These are phyloP conservation scores for Capillidium rhysosporum DNA, from an alignment of 371 early-diverging fungal species.

Conservation along the genomic window DNA sequence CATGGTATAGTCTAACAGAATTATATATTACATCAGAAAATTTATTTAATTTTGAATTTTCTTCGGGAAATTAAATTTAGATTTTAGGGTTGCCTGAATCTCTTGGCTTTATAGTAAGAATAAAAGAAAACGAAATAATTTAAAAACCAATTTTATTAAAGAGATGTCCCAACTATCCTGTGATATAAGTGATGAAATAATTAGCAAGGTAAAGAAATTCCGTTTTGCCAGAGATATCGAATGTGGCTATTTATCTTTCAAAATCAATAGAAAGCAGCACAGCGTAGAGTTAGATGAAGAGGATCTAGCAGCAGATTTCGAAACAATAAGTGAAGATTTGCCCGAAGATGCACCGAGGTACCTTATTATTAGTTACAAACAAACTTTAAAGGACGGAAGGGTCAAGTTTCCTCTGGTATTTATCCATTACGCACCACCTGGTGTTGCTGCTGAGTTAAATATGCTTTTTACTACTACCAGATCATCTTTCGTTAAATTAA, in stretches of 20 bases:
- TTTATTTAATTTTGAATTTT: too few relatives aligned
- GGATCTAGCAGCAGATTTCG: neutral
- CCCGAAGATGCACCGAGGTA: slow-evolving; percentile 5
- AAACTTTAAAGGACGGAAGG: slow-evolving; percentile 1
- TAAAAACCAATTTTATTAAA: too few relatives aligned
- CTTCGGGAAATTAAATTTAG: too few relatives aligned
- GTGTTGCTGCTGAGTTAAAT: slow-evolving; percentile 2
- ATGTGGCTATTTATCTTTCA: neutral
- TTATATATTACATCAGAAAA: too few relatives aligned
- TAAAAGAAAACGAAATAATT: too few relatives aligned
- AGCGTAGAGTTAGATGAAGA: neutral
- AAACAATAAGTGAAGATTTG: slow-evolving; percentile 1
- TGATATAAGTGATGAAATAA: neutral
- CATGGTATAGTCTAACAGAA: too few relatives aligned
- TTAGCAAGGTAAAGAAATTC: neutral
- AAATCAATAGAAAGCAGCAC: neutral
- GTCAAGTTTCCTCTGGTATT: slow-evolving; percentile 6
- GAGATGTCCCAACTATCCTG: neutral
- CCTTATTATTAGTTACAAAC: neutral
- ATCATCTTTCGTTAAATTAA: neutral
- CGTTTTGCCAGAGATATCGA: slow-evolving; percentile 5
- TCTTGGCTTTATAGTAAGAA: too few relatives aligned
- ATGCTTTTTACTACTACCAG: slow-evolving; percentile 3
- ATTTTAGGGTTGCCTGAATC: too few relatives aligned
- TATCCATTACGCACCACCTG: slow-evolving; percentile 1